A percentile compares a stretch with the other conserved stretches of the same genome.
phyloP scores from a whole-genome alignment of 257 asterid genomes.

The Przewalskia tangutica region DNA sequence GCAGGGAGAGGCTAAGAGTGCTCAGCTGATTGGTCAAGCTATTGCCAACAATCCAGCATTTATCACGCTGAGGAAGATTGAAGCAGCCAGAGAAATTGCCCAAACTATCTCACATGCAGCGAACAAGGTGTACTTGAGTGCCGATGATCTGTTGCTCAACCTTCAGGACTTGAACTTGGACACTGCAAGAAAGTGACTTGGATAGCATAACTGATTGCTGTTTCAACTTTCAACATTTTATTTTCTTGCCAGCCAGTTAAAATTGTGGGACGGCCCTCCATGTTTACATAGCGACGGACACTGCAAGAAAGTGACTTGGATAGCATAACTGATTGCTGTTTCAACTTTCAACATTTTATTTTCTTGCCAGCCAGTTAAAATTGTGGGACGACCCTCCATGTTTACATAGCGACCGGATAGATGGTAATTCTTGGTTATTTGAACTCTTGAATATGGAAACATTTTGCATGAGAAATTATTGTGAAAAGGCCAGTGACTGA shows the following conservation, averaged over 20 bases:
- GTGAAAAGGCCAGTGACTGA: not conserved
- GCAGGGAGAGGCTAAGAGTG: constrained; percentile 99
- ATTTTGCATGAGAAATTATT: not conserved
- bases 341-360: not conserved
- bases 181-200: constrained; percentile 19
- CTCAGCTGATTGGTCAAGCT: constrained; percentile 85
- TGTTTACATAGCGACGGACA: not conserved
- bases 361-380: not conserved
- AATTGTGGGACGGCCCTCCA: not conserved
- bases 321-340: not conserved
- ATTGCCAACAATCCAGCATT: constrained; percentile 85
- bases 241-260: not conserved
- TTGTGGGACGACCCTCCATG: not conserved
- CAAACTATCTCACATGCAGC: constrained; percentile 47
- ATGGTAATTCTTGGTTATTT: not conserved
- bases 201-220: not conserved
- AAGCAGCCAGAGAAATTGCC: constrained; percentile 81
- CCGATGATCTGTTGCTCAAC: constrained; percentile 76
- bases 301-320: constrained; percentile 18
- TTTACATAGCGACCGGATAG: not conserved
- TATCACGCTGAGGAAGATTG: constrained; percentile 78
- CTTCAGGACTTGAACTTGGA: constrained; percentile 48
- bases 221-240: not conserved
- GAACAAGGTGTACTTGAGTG: constrained; percentile 73
- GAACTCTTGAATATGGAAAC: not conserved